phyloP scores from a whole-genome alignment of 1,139 yeast species.

The Arxiozyma bovina region DNA sequence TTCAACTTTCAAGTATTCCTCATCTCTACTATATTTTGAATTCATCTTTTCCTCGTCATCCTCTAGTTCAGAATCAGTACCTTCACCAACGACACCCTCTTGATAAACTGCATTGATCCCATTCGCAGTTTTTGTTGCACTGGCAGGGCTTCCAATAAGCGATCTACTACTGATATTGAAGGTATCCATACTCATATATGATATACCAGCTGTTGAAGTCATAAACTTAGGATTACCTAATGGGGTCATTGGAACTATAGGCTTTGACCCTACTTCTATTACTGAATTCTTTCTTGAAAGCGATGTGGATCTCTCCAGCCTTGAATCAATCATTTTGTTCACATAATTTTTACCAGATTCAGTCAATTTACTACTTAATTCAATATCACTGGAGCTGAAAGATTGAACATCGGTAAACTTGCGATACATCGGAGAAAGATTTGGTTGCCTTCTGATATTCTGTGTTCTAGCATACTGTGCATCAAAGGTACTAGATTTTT shows the following conservation, averaged over 20 bases:
- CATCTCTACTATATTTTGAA: conserved; percentile 22
- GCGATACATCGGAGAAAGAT: conserved; percentile 14
- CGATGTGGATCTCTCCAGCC: conserved; percentile 15
- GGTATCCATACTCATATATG: conserved; percentile 5
- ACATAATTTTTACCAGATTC: conserved; percentile 27
- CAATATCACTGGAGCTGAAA: conserved; percentile 16
- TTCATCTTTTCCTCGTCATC: conserved; percentile 24
- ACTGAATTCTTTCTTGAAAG: conserved; percentile 5
- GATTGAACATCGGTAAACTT: background rate
- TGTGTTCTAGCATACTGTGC: background rate
- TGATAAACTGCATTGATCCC: background rate
- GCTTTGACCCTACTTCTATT: background rate
- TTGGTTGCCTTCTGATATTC: background rate
- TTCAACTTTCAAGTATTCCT: conserved; percentile 31
- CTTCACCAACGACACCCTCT: conserved; percentile 9
- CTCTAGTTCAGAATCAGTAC: conserved; percentile 13
- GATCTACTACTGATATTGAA: conserved; percentile 2
- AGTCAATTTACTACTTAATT: conserved; percentile 25
- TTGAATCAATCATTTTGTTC: conserved; percentile 21
- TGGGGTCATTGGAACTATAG: conserved; percentile 1
- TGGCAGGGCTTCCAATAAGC: background rate
- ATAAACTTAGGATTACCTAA: conserved; percentile 7
- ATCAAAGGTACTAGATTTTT: conserved; percentile 1
- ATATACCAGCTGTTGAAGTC: conserved; percentile 7
- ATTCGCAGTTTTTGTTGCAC: background rate